Evolutionary conservation across 2,329 filamentous ascomycete genomes (phyloP), one percentile per base, ranked within the genome.

Genomic region (Leptographium lundbergii): DNA sequence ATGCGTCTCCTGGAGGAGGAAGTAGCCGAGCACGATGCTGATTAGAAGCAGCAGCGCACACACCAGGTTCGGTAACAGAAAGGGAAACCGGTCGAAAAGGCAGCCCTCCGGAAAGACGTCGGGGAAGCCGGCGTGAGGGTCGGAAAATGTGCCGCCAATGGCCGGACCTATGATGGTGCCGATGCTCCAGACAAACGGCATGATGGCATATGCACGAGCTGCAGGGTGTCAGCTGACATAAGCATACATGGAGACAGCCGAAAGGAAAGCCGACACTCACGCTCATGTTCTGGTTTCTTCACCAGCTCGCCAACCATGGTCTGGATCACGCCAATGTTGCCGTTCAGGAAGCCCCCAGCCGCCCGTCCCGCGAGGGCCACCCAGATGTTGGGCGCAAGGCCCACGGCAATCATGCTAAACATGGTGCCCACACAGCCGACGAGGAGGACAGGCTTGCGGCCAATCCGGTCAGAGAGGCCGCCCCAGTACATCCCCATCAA

Each of bases 161-260:
- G 87, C 88, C 62, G 91, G 88, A 0, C 91, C 91, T 57, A 95
- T 79, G 63, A 96, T 95, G 11, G 89, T 95, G 27, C 91, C 91
- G 57, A 96, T 85, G 54, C 82, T 87, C 91, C 91, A 96, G 9
- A 96, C 87, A 68, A 96, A 96, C 0, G 91, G 91, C 89, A 96
- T 95, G 52, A 96, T 82, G 2, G 90, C 85, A 70, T 91, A 96
- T 32, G 91, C 91, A 62, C 87, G 84, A 60, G 90, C 87, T 89
- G 66, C 62, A 4, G 39, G 22, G 67, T 57, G 67, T 65, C 9
- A 42, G 11, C 14, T 24, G 11, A 11, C 14, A 48, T 10, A 24
- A 47, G 32, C 22, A n/a, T 10, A n/a, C 4, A 55, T 19, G n/a
- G 1, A 24, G 19, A 19, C 3, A 39, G 3, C 22, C 7, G 36